Evolutionary conservation across 371 early-diverging fungal species (phyloP), one percentile per base, ranked within the genome.

Genomic region (Mortierella sp.): DNA sequence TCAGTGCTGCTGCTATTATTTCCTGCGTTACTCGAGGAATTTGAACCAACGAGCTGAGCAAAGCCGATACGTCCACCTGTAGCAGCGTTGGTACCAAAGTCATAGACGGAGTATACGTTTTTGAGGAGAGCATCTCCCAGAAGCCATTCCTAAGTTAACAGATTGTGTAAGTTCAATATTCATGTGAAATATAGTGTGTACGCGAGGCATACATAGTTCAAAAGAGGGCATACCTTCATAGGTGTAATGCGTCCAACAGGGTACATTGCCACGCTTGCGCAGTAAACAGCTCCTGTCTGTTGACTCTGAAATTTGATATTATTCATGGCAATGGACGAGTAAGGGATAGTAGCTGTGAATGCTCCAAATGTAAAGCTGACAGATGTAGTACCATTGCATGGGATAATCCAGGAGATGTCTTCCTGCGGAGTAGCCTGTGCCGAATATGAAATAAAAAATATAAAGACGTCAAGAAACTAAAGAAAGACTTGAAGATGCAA

Each of bases 31-130:
- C 48, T 40, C 13, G 13, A 52, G 33, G 55, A 7, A 4, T 48
- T 59, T 2, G 45, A 4, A 13, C 32, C 32, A 6, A 38, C 13
- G n/a, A 77, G 69, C 13, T 62, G 11, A 19, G 77, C 77, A 21
- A 76, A 71, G 7, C 77, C 77, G n/a, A 76, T 64, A 22, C 67
- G 55, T 24, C 78, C 78, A 16, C 60, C 64, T 1, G 28, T 53
- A 6, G 11, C 58, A 5, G 67, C 63, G 62, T 63, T 66, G 24
- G 40, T 70, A 52, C 70, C 72, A 53, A 77, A 77, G 43, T 77
- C 78, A 69, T 69, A 77, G n/a, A 77, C 67, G 11, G 69, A 50
- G 52, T 72, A 77, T 2, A 73, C 73, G 10, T 77, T 77, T 66
- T 72, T 72, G 48, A 77, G 24, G 33, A 77, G 66, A 1, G 53